Percentiles rank a stretch among this genome's conserved stretches.
Conservation (phyloP, 441 rosid genomes). For the Gossypium davidsonii region DNA sequence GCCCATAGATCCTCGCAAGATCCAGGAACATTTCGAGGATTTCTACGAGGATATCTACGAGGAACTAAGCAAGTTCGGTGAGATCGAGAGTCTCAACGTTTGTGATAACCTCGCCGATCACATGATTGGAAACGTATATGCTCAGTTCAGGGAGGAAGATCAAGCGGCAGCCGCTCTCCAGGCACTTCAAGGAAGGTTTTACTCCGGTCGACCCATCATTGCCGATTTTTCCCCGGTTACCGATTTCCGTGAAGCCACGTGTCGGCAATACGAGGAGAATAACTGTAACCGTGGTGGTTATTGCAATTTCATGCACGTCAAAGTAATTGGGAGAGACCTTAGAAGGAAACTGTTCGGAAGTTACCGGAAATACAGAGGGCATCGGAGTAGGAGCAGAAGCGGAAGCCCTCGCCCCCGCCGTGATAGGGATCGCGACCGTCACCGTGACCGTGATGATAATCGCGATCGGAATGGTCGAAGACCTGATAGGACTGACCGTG, state of each 20-base stretch:
- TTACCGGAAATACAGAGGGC: slow-evolving; percentile 22
- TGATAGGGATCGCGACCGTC: slow-evolving; percentile 2
- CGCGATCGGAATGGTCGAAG: slow-evolving; percentile 25
- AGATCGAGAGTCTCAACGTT: slow-evolving; percentile 39
- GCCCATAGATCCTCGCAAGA: slow-evolving; percentile 40
- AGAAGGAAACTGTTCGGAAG: slow-evolving; percentile 29
- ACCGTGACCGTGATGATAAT: slow-evolving; percentile 1
- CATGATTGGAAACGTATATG: slow-evolving; percentile 43
- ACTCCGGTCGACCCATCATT: slow-evolving; percentile 40
- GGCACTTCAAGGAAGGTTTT: slow-evolving; percentile 40
- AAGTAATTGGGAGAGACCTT: not conserved
- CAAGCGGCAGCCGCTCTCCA: slow-evolving; percentile 39
- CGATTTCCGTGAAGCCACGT: slow-evolving; percentile 34
- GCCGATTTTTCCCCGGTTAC: slow-evolving; percentile 43
- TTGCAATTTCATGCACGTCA: not conserved
- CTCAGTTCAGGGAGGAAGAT: slow-evolving; percentile 40
- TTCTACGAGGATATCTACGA: slow-evolving; percentile 42
- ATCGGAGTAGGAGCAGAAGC: slow-evolving; percentile 42
- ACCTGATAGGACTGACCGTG: slow-evolving; percentile 27
- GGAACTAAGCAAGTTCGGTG: slow-evolving; percentile 40
- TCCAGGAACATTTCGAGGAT: slow-evolving; percentile 43
- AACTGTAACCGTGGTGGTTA: slow-evolving; percentile 11
- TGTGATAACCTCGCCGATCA: slow-evolving; percentile 46
- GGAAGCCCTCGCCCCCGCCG: slow-evolving; percentile 13
- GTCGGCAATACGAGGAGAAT: slow-evolving; percentile 40